These are phyloP conservation scores for Alternaria arbusti DNA, from an alignment of 2,329 filamentous ascomycete genomes.

Conservation along the genomic window DNA sequence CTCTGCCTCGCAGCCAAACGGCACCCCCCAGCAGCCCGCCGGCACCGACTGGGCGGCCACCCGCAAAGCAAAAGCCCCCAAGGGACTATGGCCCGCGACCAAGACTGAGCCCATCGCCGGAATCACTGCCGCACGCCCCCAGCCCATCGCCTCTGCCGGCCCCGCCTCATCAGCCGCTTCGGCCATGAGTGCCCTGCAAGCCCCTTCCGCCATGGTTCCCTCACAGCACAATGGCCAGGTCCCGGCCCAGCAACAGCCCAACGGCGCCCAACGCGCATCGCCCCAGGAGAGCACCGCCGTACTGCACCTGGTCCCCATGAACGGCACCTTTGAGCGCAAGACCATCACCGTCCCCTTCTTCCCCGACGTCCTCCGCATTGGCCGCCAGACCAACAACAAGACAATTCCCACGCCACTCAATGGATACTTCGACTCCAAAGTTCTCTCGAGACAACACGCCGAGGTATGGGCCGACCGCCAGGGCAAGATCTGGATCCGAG, in stretches of 20 bases:
- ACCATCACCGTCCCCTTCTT: slow-evolving; percentile 91
- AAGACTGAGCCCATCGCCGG: slow-evolving; percentile 71
- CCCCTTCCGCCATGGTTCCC: slow-evolving; percentile 67
- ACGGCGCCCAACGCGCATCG: slow-evolving; percentile 59
- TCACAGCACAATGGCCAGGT: slow-evolving; percentile 74
- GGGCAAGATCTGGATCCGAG: slow-evolving; percentile 93
- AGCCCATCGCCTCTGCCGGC: slow-evolving; percentile 64
- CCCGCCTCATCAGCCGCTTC: slow-evolving; percentile 66
- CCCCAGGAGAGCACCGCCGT: slow-evolving; percentile 72
- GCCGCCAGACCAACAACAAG: slow-evolving; percentile 95
- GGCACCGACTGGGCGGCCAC: slow-evolving; percentile 50
- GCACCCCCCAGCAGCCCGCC: slow-evolving; percentile 53
- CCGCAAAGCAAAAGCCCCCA: slow-evolving; percentile 57
- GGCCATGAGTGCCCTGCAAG: slow-evolving; percentile 68
- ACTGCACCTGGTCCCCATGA: slow-evolving; percentile 85
- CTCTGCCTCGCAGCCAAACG: slow-evolving; percentile 68
- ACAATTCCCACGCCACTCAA: slow-evolving; percentile 89
- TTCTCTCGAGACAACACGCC: slow-evolving; percentile 92
- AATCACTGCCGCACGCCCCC: slow-evolving; percentile 66
- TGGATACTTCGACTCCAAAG: slow-evolving; percentile 98
- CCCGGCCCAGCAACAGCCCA: slow-evolving; percentile 59
- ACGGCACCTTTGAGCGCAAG: slow-evolving; percentile 96
- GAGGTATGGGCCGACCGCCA: slow-evolving; percentile 88
- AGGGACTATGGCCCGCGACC: slow-evolving; percentile 68
- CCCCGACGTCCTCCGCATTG: slow-evolving; percentile 93